A percentile compares a stretch with the other conserved stretches of the same genome.
Evolutionary conservation across 1,284 basidiomycete genomes (phyloP).

Genomic region (Fomes fomentarius): DNA sequence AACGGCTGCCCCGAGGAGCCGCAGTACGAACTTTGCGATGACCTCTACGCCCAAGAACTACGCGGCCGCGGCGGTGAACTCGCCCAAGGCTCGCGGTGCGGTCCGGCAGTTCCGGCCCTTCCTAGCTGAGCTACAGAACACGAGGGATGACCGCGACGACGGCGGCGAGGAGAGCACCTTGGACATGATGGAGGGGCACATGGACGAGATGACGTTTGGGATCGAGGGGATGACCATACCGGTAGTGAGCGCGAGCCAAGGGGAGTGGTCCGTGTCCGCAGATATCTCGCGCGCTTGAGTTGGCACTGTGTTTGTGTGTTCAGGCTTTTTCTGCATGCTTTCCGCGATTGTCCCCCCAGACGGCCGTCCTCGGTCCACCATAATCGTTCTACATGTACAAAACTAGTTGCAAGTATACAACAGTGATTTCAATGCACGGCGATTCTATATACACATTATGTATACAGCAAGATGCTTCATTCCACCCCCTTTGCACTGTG

Average conservation of each 20-base stretch:
- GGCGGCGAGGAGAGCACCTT: neutral
- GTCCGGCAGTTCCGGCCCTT: constrained; percentile 7
- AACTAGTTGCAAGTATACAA: no score
- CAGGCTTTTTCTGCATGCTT: no score
- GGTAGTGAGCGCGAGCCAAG: constrained; percentile 1
- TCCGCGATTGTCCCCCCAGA: no score
- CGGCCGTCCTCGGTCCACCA: no score
- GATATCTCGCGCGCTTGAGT: neutral
- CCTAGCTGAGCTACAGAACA: constrained; percentile 8
- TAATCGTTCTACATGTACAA: no score
- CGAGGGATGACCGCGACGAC: neutral
- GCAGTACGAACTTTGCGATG: constrained; percentile 18
- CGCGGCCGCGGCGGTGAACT: constrained; percentile 14
- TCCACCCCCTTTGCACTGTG: neutral
- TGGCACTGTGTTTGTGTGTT: neutral
- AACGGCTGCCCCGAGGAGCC: constrained; percentile 7
- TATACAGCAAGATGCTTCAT: neutral
- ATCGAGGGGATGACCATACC: constrained; percentile 29
- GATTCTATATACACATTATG: no score
- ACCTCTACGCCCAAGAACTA: constrained; percentile 34
- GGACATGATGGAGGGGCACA: no score
- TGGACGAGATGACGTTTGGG: constrained; percentile 27
- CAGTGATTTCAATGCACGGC: no score
- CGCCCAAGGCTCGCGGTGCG: constrained; percentile 15
- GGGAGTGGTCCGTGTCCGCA: neutral